These are phyloP conservation scores for Sporobolus alterniflorus DNA, from an alignment of 202 grass and related monocot species.

Conservation along the genomic window DNA sequence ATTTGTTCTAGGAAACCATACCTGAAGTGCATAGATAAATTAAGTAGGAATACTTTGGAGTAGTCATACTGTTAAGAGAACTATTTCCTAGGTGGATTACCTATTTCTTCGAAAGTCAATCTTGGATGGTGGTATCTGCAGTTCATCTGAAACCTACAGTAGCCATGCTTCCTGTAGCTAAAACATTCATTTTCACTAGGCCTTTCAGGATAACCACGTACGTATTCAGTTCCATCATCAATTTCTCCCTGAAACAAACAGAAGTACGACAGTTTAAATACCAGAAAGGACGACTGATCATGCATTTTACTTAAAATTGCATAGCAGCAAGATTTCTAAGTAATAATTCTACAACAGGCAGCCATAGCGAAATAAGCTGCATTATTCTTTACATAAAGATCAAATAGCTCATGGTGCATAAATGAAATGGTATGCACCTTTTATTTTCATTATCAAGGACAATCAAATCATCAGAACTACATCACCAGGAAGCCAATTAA, in stretches of 20 bases:
- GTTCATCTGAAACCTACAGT: conserved; percentile 52
- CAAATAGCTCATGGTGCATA: background rate
- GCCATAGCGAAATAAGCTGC: background rate
- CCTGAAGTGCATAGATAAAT: conserved; percentile 46
- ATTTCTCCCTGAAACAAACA: conserved; percentile 36
- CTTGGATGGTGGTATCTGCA: conserved; percentile 71
- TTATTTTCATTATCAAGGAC: background rate
- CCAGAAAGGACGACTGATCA: background rate
- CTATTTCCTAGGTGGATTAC: no score
- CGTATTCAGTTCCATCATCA: conserved; percentile 18
- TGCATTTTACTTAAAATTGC: conserved; percentile 1
- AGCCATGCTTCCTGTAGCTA: conserved; percentile 62
- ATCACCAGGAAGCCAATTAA: background rate
- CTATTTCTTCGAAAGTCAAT: conserved; percentile 23
- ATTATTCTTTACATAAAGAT: conserved; percentile 1
- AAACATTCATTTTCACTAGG: conserved; percentile 45
- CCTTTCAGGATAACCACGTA: conserved; percentile 48
- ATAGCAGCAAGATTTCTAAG: background rate
- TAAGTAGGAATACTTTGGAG: background rate
- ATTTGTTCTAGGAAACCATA: conserved; percentile 67
- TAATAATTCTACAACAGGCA: background rate
- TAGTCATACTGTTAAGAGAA: no score
- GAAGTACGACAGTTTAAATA: conserved; percentile 13
- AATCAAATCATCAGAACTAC: conserved; percentile 1
- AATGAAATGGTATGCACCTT: background rate